These are phyloP conservation scores for Suillus tomentosus DNA, from an alignment of 768 basidiomycete species.

Conservation along the genomic window DNA sequence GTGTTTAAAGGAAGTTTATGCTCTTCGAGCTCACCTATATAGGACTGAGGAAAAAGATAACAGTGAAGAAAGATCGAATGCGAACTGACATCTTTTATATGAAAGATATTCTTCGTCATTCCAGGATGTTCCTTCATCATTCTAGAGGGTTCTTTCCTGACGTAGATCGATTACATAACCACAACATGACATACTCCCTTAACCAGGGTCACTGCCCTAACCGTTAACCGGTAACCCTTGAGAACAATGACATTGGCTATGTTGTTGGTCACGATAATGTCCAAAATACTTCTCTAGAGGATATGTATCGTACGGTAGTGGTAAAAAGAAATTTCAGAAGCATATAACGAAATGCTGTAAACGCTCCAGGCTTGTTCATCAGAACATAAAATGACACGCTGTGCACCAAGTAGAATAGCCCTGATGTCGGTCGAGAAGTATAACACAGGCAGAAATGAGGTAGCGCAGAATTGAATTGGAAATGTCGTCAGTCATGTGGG, in stretches of 20 bases:
- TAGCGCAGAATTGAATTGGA: slow-evolving; percentile 20
- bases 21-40: slow-evolving; percentile 23
- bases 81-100: slow-evolving; percentile 30
- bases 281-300: slow-evolving; percentile 25
- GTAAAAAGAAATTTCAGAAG: slow-evolving; percentile 15
- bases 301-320: slow-evolving; percentile 29
- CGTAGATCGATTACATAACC: slow-evolving; percentile 35
- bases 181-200: slow-evolving; percentile 15
- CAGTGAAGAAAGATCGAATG: slow-evolving; percentile 14
- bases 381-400: slow-evolving; percentile 2
- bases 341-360: slow-evolving; percentile 29
- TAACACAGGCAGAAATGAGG: slow-evolving; percentile 16
- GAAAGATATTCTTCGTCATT: slow-evolving; percentile 30
- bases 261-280: slow-evolving; percentile 18
- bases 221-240: not conserved
- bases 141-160: slow-evolving; percentile 38
- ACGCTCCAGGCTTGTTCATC: slow-evolving; percentile 21
- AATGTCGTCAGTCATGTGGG: slow-evolving; percentile 34
- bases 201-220: not conserved
- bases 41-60: slow-evolving; percentile 17
- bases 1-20: not conserved
- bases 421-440: slow-evolving; percentile 19
- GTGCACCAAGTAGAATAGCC: slow-evolving; percentile 16
- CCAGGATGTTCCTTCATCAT: slow-evolving; percentile 35
- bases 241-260: slow-evolving; percentile 6